Evolutionary conservation across 257 asterid species (phyloP).

Genomic region (Prunella vulgaris): DNA sequence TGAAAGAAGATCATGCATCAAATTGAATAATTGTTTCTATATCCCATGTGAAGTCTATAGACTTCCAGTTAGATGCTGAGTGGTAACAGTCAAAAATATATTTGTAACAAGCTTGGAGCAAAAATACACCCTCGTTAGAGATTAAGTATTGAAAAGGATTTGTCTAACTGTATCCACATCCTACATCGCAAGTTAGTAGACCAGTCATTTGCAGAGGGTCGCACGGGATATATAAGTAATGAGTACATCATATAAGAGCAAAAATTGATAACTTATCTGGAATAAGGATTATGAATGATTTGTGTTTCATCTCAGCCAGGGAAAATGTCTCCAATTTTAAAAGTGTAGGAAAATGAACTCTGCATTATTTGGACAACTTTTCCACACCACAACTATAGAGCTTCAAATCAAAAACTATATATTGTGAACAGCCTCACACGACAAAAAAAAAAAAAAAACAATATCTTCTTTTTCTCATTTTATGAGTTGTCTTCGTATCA

Average conservation of each 20-base stretch:
- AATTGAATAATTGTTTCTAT: neutral
- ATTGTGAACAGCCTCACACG: neutral
- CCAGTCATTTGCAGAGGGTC: neutral
- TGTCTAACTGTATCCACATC: neutral
- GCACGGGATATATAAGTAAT: neutral
- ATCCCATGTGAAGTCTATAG: neutral
- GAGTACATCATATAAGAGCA: neutral
- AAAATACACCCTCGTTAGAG: neutral
- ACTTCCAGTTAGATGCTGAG: slow-evolving; percentile 1
- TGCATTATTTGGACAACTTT: neutral
- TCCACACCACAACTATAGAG: neutral
- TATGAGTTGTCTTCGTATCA: neutral
- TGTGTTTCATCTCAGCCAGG: neutral
- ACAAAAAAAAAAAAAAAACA: neutral
- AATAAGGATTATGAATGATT: neutral
- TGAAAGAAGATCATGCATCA: neutral
- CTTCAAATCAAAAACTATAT: neutral
- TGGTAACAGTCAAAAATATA: neutral
- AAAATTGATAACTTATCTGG: neutral
- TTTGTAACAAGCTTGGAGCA: neutral
- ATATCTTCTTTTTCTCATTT: neutral
- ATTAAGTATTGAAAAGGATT: neutral
- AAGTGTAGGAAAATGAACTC: neutral
- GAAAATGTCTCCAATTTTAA: neutral
- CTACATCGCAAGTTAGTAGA: too few relatives aligned